These are phyloP conservation scores for Blastobotrys apis DNA, from an alignment of 1,139 yeast genomes.

Conservation along the genomic window DNA sequence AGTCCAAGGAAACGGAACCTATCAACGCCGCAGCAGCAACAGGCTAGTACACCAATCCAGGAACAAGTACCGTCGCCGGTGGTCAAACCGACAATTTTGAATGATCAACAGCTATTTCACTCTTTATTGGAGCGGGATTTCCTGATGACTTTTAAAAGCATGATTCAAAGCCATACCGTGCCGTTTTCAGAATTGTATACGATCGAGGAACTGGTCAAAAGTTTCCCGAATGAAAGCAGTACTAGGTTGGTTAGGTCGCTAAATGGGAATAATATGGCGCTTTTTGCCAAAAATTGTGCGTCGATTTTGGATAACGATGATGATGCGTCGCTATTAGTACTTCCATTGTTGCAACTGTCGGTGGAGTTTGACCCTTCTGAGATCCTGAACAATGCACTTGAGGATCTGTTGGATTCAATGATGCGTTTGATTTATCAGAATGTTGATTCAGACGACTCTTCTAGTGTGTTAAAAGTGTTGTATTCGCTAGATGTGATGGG, in stretches of 20 bases:
- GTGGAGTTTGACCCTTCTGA: not conserved
- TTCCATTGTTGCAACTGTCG: conserved; percentile 4
- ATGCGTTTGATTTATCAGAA: not conserved
- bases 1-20: conserved; percentile 6
- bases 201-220: not conserved
- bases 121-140: not conserved
- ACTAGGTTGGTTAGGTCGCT: not conserved
- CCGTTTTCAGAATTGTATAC: not conserved
- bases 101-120: not conserved
- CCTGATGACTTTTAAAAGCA: not conserved
- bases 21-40: not conserved
- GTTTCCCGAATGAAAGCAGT: not conserved
- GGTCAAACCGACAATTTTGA: not conserved
- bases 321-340: not conserved
- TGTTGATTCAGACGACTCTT: not conserved
- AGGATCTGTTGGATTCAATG: not conserved
- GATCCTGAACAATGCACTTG: not conserved
- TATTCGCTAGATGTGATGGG: conserved; percentile 3
- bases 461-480: not conserved
- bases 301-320: not conserved
- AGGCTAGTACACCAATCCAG: not conserved
- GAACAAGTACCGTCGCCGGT: not conserved
- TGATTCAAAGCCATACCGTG: not conserved
- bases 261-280: not conserved
- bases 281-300: not conserved